These are phyloP conservation scores for Solanum stenotomum DNA, from an alignment of 257 asterid genomes.

Conservation along the genomic window DNA sequence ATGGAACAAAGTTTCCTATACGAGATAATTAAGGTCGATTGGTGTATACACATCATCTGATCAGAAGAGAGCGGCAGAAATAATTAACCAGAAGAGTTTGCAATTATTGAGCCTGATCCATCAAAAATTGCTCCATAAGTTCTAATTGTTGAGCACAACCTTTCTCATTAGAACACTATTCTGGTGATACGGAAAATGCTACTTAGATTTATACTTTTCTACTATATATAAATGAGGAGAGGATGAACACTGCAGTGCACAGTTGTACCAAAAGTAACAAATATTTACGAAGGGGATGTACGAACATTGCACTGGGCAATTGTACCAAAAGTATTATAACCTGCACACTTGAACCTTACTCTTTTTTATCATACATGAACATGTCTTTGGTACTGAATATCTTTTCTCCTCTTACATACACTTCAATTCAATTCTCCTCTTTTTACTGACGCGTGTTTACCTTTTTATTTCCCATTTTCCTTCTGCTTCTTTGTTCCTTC, in stretches of 20 bases:
- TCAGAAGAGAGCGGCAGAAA: not conserved
- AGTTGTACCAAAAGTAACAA: not conserved
- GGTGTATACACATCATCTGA: not conserved
- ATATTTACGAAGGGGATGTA: not conserved
- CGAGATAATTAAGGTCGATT: not conserved
- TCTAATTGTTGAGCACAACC: not conserved
- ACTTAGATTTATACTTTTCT: not conserved
- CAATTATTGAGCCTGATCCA: not conserved
- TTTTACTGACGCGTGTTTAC: not conserved
- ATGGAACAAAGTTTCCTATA: conserved; percentile 3
- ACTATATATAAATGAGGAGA: not conserved
- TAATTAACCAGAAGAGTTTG: not conserved
- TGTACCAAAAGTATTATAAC: not conserved
- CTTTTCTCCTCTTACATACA: not conserved
- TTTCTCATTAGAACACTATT: not conserved
- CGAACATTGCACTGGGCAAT: not conserved
- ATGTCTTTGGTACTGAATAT: not conserved
- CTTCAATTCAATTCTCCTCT: not conserved
- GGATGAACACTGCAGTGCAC: not conserved
- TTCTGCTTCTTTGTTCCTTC: not conserved
- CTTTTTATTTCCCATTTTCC: not conserved
- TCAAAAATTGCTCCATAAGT: not conserved
- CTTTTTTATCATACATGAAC: not conserved
- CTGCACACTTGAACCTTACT: not conserved
- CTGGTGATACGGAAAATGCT: not conserved